Base-by-base conservation (phyloP, 2,329 filamentous ascomycete species). In the Botryotinia globosa region DNA sequence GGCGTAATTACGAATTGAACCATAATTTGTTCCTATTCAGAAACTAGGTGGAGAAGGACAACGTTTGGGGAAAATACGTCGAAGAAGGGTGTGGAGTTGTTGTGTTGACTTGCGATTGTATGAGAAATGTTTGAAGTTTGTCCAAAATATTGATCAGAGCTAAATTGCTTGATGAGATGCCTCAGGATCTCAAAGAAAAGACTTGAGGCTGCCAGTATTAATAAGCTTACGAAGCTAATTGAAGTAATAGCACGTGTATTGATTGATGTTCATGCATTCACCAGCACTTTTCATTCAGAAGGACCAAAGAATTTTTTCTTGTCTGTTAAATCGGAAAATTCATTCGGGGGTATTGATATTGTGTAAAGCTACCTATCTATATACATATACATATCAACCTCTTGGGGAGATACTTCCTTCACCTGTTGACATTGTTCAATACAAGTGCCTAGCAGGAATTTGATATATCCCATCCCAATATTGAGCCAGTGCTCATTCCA, bases 1-100 rank as follows among this genome's bases (percentile, higher is more conserved):
- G 91, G 91, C 71, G 91, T 93, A 78, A 92, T 89, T 75, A 91
- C 85, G 82, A 92, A 93, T 79, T 90, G 88, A 42, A 91, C 88
- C 90, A 92, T 92, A 18, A 32, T 72, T 48, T 14, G 20, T 56
- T 58, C 18, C 25, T 56, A 37, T 20, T 39, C 25, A 25, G 45
- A 54, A 29, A 61, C 34, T n/a, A 61, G 7, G 58, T 37, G 22
- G 37, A 62, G 22, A 34, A 42, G 37, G 34, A 56, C 6, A n/a
- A 56, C 25, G 34, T 67, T 32, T 67, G 16, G 48, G 10, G 56
- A 32, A 22, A 9, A 56, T 32, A 48, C 14, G 51, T 56, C n/a
- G 25, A 4, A 22, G 61, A 42, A 42, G 37, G 8, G 59, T 62
- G 25, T 62, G 25, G 59, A 62, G 34, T 54, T 7, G 51, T 62